Percentiles rank a stretch among this genome's conserved stretches.
These are phyloP conservation scores for Zopfia rhizophila DNA, from an alignment of 2,329 filamentous ascomycete genomes.

Conservation along the genomic window DNA sequence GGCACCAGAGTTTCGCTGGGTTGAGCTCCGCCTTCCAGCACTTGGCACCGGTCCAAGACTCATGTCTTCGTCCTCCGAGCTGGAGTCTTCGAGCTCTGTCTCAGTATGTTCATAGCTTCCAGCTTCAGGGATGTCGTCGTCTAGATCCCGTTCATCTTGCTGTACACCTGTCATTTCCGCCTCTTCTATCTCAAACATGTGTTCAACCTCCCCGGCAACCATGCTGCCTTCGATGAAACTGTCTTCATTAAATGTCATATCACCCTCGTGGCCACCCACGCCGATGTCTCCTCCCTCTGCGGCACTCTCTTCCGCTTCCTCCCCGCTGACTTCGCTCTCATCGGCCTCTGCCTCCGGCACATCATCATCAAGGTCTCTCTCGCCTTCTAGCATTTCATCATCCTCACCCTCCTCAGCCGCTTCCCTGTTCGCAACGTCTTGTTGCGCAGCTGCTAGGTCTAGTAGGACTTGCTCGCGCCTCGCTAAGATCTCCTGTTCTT, in stretches of 20 bases:
- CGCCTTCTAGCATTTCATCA: slow-evolving; percentile 50
- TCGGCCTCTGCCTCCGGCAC: slow-evolving; percentile 49
- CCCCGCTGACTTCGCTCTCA: slow-evolving; percentile 53
- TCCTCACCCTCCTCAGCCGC: slow-evolving; percentile 53
- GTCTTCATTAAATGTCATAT: slow-evolving; percentile 63
- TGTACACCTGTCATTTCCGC: slow-evolving; percentile 58
- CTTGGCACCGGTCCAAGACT: slow-evolving; percentile 5
- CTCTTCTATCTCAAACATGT: slow-evolving; percentile 57
- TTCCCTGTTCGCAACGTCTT: slow-evolving; percentile 55
- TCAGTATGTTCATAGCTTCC: slow-evolving; percentile 66
- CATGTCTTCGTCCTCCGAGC: slow-evolving; percentile 33
- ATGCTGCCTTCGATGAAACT: slow-evolving; percentile 59
- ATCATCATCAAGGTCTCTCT: slow-evolving; percentile 55
- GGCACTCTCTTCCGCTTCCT: slow-evolving; percentile 43
- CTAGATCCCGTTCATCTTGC: slow-evolving; percentile 60
- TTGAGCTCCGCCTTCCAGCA: slow-evolving; percentile 29
- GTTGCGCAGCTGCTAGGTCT: slow-evolving; percentile 72
- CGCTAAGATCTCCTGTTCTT: slow-evolving; percentile 82
- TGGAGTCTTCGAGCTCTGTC: slow-evolving; percentile 59
- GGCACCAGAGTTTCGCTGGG: slow-evolving; percentile 30
- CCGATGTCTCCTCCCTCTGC: slow-evolving; percentile 54
- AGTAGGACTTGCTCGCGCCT: slow-evolving; percentile 75
- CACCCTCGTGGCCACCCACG: slow-evolving; percentile 62
- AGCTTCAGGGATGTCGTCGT: slow-evolving; percentile 64
- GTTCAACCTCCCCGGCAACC: slow-evolving; percentile 48